Evolutionary conservation across 2,329 filamentous ascomycete species (phyloP), one percentile per base, ranked within the genome.

Genomic region (Penicillium sp.): DNA sequence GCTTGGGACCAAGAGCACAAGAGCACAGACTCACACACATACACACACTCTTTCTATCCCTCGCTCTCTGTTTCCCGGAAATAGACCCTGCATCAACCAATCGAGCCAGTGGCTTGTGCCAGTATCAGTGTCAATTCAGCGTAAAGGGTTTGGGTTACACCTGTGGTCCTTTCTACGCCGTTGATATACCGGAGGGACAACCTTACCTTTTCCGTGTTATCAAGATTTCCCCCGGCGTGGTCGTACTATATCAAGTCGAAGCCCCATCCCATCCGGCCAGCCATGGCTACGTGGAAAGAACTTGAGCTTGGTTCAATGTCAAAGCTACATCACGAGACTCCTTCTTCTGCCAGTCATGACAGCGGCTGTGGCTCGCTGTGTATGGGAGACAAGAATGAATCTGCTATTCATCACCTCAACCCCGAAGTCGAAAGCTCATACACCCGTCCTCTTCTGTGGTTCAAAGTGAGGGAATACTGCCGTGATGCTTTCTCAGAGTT

Each of bases 401-500:
- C 58, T 34, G 51, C 61, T 3, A 38, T 67, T 23, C 59, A 58
- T 19, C 57, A 59, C 14, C 39, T 60, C 36, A 53, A 55, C 4
- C 16, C 58, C 3, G 51, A 55, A 8, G 51, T 49, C 8, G 55
- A 53, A 9, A 52, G 9, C n/a, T 29, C 43, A 30, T n/a, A 39
- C 41, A 27, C 43, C 34, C 38, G 34, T 9, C 50, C 70, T 6
- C 57, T 79, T 4, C 61, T 70, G 26, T 88, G 85, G 86, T 79
- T 74, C 44, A 76, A 74, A 36, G 70, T 84, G 27, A 78, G 85
- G 40, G 70, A 76, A 18, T 61, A 71, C 27, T 74, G 81, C 35
- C 78, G 80, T 55, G 84, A 88, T 58, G 80, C 80, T 1, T 83
- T 88, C 60, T 83, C 84, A 1, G 85, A 89, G 4, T 39, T 39